Percentiles rank a stretch among this genome's conserved stretches.
Conservation (phyloP, 2,329 filamentous ascomycete genomes). For the Hansfordia pulvinata region DNA sequence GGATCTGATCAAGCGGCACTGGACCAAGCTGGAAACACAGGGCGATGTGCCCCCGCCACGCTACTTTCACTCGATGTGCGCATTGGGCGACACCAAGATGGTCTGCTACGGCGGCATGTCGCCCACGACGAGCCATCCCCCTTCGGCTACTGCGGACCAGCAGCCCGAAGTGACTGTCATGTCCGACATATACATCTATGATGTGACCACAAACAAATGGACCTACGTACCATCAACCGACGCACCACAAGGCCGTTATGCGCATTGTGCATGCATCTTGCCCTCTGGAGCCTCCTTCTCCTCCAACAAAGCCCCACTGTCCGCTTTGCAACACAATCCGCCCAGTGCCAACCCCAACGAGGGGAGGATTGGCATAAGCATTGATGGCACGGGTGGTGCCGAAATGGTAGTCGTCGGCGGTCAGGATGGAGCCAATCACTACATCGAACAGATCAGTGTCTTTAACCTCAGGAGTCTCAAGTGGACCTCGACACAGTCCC, state of each 20-base stretch:
- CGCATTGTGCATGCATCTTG: constrained; percentile 86
- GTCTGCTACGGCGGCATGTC: constrained; percentile 99
- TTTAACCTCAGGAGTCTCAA: constrained; percentile 92
- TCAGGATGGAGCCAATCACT: constrained; percentile 94
- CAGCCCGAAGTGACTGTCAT: constrained; percentile 88
- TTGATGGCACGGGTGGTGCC: constrained; percentile 83
- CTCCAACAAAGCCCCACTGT: constrained; percentile 69
- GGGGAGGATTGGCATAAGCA: constrained; percentile 72
- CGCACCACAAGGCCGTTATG: constrained; percentile 84
- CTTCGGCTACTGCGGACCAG: constrained; percentile 37
- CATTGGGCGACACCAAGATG: constrained; percentile 85
- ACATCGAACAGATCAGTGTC: constrained; percentile 96
- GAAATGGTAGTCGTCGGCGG: constrained; percentile 97
- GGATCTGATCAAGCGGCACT: constrained; percentile 81
- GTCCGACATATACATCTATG: constrained; percentile 95
- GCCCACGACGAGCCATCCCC: constrained; percentile 44
- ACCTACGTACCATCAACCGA: constrained; percentile 70
- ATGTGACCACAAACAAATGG: constrained; percentile 73
- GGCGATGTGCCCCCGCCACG: constrained; percentile 82
- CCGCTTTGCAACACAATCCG: constrained; percentile 82
- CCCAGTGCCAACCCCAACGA: constrained; percentile 73
- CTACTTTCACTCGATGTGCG: constrained; percentile 95
- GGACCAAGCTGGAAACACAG: constrained; percentile 74
- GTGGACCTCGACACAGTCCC: constrained; percentile 79
- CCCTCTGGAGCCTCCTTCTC: constrained; percentile 81